Base-by-base conservation (phyloP, 805 yeast species). In the Wickerhamomyces chaumierensis region DNA sequence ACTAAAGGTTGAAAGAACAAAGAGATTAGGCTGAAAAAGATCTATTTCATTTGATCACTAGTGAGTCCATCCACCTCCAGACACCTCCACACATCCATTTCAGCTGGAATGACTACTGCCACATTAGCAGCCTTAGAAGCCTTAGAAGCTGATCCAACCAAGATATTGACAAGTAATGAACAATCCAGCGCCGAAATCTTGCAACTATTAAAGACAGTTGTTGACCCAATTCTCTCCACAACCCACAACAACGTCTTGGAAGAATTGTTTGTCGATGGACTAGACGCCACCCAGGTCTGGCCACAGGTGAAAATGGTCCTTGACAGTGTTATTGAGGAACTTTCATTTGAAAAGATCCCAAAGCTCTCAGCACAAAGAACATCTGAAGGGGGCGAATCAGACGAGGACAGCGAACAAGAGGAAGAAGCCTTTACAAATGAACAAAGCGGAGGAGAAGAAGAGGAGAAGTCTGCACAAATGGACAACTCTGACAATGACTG, bases 281-380 rank as follows among this genome's bases (percentile, higher is more conserved):
- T 90, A 39, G 95, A 84, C 56, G 78, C 95, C 18, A 72, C 81
- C 31, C 97, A 90, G 55, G 87, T 92, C 0, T 90, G 90, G 86
- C 94, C 90, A 40, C 97, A 90, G 60, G 79, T 84, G 2, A 85
- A 83, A 58, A 71, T 90, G 62, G 79, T 90, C 16, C 63, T 86
- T 31, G 96, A 87, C 42, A 81, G 80, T 7, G 81, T 81, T 12
- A 76, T 80, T 20, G 86, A 80, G 36, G 66, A 69, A 33, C 59
- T 86, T 28, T 54, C 83, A 53, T 68, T 66, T 39, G 73, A 67
- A 16, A 68, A 69, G 38, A 70, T 85, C 34, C 77, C 78, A 2
- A 65, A 61, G 29, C 52, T 80, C n/a, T n/a, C n/a, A n/a, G n/a
- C n/a, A n/a, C n/a, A n/a, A n/a, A n/a, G n/a, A n/a, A n/a, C n/a